Evolutionary conservation across 2,329 filamentous ascomycete genomes (phyloP).

Genomic region (Aureobasidium lini): DNA sequence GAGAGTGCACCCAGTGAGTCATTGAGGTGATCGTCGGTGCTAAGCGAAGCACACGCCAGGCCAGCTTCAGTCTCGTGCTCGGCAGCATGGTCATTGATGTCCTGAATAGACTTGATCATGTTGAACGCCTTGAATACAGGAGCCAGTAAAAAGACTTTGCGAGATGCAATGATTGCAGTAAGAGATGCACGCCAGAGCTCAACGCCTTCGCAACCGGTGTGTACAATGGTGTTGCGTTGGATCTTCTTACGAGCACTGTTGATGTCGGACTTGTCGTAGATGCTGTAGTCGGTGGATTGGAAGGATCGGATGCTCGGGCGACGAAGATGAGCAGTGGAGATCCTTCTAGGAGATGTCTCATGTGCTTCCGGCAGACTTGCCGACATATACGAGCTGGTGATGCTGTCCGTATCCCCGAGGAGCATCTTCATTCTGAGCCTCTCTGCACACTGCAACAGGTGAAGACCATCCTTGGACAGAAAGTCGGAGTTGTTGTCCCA

Average conservation of each 20-base stretch:
- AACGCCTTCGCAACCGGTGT: slow-evolving; percentile 24
- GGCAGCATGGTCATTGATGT: slow-evolving; percentile 1
- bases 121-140: neutral
- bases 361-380: neutral
- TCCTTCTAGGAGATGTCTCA: neutral
- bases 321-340: slow-evolving; percentile 4
- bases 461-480: slow-evolving; percentile 26
- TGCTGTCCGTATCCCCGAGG: slow-evolving; percentile 9
- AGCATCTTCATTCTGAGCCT: neutral
- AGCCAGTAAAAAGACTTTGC: slow-evolving; percentile 17
- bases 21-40: neutral
- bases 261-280: slow-evolving; percentile 25
- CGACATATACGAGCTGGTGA: slow-evolving; percentile 9
- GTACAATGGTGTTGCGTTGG: slow-evolving; percentile 32
- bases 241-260: slow-evolving; percentile 33
- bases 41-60: neutral
- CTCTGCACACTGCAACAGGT: slow-evolving; percentile 30
- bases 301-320: slow-evolving; percentile 23
- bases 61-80: neutral
- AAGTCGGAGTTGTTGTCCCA: slow-evolving; percentile 26
- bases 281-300: slow-evolving; percentile 21
- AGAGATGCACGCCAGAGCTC: slow-evolving; percentile 34
- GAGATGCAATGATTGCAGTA: slow-evolving; percentile 24
- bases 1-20: neutral
- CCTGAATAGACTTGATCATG: neutral